These are phyloP conservation scores for Blastocladiella emersonii DNA, from an alignment of 371 early-diverging fungal genomes.

Conservation along the genomic window DNA sequence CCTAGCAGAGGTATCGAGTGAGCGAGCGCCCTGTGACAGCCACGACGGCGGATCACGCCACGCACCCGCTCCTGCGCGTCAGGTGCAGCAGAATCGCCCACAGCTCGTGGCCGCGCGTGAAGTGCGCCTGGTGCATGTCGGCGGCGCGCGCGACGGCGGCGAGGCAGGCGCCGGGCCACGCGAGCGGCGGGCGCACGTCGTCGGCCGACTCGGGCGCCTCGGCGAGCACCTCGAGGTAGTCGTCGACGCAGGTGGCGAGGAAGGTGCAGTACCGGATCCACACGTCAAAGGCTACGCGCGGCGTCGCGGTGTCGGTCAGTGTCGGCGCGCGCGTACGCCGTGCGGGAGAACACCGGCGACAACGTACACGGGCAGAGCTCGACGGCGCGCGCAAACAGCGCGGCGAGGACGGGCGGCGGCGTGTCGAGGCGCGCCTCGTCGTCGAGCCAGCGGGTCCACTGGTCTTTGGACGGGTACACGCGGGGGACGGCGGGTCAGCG, in stretches of 20 bases:
- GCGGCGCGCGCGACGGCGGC: neutral
- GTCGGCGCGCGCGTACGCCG: no score
- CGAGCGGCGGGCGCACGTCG: neutral
- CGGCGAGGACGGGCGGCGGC: neutral
- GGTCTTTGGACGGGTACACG: no score
- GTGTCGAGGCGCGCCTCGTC: neutral
- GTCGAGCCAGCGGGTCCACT: neutral
- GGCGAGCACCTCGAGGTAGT: neutral
- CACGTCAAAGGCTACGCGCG: neutral
- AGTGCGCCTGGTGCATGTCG: neutral
- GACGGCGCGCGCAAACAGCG: neutral
- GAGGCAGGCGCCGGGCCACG: neutral
- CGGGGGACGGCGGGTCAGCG: no score
- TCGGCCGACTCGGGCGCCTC: neutral
- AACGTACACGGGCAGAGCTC: neutral
- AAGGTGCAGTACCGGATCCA: neutral
- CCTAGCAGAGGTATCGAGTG: neutral
- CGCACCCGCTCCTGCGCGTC: neutral
- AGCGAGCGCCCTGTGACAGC: neutral
- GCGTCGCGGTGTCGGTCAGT: no score
- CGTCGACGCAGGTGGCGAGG: neutral
- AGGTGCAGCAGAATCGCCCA: neutral
- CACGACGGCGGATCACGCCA: neutral
- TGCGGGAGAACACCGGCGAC: no score
- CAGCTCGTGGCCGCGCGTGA: neutral